Base-by-base conservation (phyloP, 805 yeast genomes). In the Kluyveromyces wickerhamii region DNA sequence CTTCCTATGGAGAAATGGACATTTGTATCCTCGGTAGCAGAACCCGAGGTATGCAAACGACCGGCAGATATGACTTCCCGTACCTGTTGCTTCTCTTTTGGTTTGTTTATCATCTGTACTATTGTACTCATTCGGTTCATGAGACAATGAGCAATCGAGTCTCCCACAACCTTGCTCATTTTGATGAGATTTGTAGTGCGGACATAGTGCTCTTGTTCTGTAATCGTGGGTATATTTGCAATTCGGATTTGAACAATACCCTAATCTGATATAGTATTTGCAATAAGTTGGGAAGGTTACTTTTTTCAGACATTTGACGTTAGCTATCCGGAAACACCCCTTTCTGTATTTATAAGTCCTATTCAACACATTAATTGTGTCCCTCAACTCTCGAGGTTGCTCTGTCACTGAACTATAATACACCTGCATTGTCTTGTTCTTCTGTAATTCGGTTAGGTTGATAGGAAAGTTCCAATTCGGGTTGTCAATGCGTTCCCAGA, bases 1-100 rank as follows among this genome's bases (percentile, higher is more conserved):
- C 40, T 34, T 18, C 10, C 27, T n/a, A 23, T 41, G 44, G 17
- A 30, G 37, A 27, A 41, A 41, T 26, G n/a, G 25, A 29, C 44
- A 41, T 11, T 24, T 12, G 12, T 15, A 10, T 5, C 44, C 44
- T 10, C 41, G 32, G 28, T 32, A 29, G 34, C 44, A 41, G 28
- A 16, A 41, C 2, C 39, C 42, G 8, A 30, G 18, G 30, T 36
- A 32, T 6, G 44, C 37, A 29, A 41, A 41, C n/a, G 25, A 35
- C 6, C 41, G 29, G 31, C 44, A 41, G 2, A 25, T 27, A 3
- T 42, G 44, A 27, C 23, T 21, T 11, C 11, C 11, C 11, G 23
- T 11, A 21, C 12, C 16, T 24, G 12, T 3, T 9, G n/a, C 15
- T 8, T 24, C 4, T 24, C 13, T 13, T 24, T n/a, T 24, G 27